A percentile compares a stretch with the other conserved stretches of the same genome.
Conservation (phyloP, 176 grass and related monocot species). For the Musa acuminata region DNA sequence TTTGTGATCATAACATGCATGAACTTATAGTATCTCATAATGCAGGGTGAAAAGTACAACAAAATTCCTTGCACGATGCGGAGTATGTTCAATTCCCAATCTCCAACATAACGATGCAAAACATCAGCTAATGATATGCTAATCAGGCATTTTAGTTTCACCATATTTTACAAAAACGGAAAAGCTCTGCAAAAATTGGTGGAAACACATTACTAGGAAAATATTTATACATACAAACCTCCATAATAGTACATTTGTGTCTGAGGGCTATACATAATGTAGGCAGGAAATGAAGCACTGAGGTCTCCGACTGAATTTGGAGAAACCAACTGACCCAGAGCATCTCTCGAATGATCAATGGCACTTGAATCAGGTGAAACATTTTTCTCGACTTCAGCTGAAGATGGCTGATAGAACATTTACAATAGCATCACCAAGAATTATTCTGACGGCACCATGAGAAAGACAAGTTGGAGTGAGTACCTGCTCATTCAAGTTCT, state of each 20-base stretch:
- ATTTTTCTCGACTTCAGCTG: constrained; percentile 39
- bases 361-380: constrained; percentile 32
- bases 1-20: too few relatives aligned
- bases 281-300: constrained; percentile 29
- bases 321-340: constrained; percentile 26
- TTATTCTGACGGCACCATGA: neutral
- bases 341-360: constrained; percentile 34
- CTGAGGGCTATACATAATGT: constrained; percentile 16
- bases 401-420: constrained; percentile 26
- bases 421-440: neutral
- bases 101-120: too few relatives aligned
- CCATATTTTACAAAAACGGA: too few relatives aligned
- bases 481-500: constrained; percentile 40
- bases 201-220: too few relatives aligned
- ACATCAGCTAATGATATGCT: too few relatives aligned
- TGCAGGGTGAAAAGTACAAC: too few relatives aligned
- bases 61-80: too few relatives aligned
- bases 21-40: too few relatives aligned
- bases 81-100: too few relatives aligned
- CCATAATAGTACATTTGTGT: constrained; percentile 53
- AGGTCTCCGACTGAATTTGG: constrained; percentile 25
- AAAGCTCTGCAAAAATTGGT: neutral
- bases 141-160: too few relatives aligned
- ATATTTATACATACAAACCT: constrained; percentile 33
- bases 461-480: neutral